A percentile compares a stretch with the other conserved stretches of the same genome.
These are phyloP conservation scores for Physcomitrium patens DNA, from an alignment of 225 moss, liverwort and hornwort genomes.

Conservation along the genomic window DNA sequence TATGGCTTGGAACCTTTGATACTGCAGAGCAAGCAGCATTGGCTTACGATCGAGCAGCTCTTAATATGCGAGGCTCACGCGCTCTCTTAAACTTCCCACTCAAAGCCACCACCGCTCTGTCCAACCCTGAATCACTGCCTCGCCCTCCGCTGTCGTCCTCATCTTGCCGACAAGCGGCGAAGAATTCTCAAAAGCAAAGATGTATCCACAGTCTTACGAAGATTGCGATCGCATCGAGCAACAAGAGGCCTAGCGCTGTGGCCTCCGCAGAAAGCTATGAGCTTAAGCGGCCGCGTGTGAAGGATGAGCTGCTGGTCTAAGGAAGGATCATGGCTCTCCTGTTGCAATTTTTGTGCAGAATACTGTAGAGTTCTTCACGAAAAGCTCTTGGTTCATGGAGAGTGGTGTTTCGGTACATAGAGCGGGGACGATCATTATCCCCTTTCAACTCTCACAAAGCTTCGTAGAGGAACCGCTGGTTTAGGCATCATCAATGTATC, in stretches of 20 bases:
- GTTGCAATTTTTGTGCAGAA: constrained; percentile 2
- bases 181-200: constrained; percentile 18
- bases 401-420: neutral
- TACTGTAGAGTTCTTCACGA: neutral
- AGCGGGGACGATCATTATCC: neutral
- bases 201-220: constrained; percentile 11
- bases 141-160: constrained; percentile 42
- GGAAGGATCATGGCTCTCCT: neutral
- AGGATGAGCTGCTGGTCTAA: constrained; percentile 29
- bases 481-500: constrained; percentile 26
- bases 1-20: constrained; percentile 58
- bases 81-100: constrained; percentile 56
- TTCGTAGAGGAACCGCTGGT: constrained; percentile 16
- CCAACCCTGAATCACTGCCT: constrained; percentile 46
- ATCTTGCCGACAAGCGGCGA: constrained; percentile 31
- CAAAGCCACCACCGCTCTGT: constrained; percentile 44
- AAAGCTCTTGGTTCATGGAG: neutral
- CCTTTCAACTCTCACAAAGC: constrained; percentile 24
- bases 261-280: neutral
- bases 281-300: constrained; percentile 36
- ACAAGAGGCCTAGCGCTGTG: neutral
- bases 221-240: constrained; percentile 27
- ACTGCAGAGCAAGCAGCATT: constrained; percentile 55
- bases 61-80: constrained; percentile 55
- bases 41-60: constrained; percentile 56